Base-by-base conservation (phyloP, 140 eudicot genomes). In the Bidens hawaiensis region DNA sequence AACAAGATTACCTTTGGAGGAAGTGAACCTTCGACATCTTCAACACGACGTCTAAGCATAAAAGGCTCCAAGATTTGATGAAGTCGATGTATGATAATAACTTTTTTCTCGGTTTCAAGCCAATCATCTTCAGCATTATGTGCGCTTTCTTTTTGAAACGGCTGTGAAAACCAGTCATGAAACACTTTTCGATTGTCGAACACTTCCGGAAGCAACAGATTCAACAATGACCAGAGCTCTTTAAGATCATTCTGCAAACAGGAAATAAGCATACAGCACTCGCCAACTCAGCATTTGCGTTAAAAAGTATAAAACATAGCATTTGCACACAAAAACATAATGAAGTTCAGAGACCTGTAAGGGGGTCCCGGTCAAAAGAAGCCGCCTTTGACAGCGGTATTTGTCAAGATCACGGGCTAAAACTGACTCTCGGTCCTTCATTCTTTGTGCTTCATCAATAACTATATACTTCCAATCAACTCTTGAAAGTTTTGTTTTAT, bases 21-120 rank as follows among this genome's bases (percentile, higher is more conserved):
- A 73, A 93, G 96, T 58, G 99, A 93, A 45, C 99, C 99, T 83
- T 93, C 99, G 18, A 93, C 99, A 72, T 93, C 99, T 85, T 93
- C 99, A 43, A 93, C 99, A 68, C 99, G 99, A 15, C 99, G 96
- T 61, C 99, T 79, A 49, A 93, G 99, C 99, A 93, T 93, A 49
- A 93, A 93, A 65, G 99, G 99, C 80, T 93, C 99, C 52, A 93
- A 72, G 38, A 93, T 93, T 69, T 93, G 99, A 80, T 93, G 99
- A 65, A 93, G 99, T 52, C 99, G 78, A 58, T 93, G 99, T 46
- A 93, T 93, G 60, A 93, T 79, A 60, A 93, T 93, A 41, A 93
- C 99, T 78, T 93, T 93, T 77, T 93, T 93, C 71, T 93, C 99
- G 5, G 96, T 88, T 78, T 93, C 99, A 14, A 93, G 93, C 99